Conservation (phyloP, 768 basidiomycete genomes). For the Phaeolepiota aurea region DNA sequence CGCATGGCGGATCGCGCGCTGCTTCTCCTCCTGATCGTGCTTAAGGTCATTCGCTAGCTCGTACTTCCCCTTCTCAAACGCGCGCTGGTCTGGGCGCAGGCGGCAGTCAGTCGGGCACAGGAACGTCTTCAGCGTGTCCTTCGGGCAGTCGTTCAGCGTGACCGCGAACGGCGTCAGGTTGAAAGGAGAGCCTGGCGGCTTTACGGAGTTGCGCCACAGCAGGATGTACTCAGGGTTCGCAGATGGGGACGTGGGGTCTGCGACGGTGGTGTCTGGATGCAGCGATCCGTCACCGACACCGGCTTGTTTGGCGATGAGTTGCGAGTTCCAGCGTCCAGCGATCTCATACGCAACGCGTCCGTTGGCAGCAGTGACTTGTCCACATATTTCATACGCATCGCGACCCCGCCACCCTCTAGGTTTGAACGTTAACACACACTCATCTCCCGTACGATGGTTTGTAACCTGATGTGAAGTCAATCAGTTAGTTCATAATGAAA, state of each 20-base stretch:
- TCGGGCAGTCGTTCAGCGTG: conserved; percentile 83
- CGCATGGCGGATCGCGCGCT: conserved; percentile 61
- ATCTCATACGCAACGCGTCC: conserved; percentile 78
- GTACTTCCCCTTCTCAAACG: conserved; percentile 86
- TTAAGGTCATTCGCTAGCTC: conserved; percentile 80
- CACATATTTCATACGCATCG: conserved; percentile 89
- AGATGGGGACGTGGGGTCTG: conserved; percentile 31
- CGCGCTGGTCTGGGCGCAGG: conserved; percentile 86
- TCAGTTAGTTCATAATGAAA: too few species aligned
- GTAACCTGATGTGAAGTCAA: conserved; percentile 39
- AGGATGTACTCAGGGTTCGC: conserved; percentile 66
- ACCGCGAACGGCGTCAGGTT: conserved; percentile 94
- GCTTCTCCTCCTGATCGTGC: conserved; percentile 74
- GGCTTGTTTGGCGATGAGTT: conserved; percentile 77
- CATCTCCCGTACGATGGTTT: conserved; percentile 87
- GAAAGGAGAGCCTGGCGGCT: conserved; percentile 72
- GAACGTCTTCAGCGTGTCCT: conserved; percentile 57
- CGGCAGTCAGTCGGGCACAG: conserved; percentile 90
- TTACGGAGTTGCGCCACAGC: conserved; percentile 90
- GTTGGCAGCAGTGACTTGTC: conserved; percentile 59
- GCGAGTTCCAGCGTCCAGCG: conserved; percentile 92
- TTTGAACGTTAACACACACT: conserved; percentile 88
- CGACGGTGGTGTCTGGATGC: conserved; percentile 63
- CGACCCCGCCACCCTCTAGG: conserved; percentile 91
- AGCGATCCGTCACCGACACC: conserved; percentile 53